Conservation (phyloP, 257 asterid species). For the Nyctanthes arbortristis region DNA sequence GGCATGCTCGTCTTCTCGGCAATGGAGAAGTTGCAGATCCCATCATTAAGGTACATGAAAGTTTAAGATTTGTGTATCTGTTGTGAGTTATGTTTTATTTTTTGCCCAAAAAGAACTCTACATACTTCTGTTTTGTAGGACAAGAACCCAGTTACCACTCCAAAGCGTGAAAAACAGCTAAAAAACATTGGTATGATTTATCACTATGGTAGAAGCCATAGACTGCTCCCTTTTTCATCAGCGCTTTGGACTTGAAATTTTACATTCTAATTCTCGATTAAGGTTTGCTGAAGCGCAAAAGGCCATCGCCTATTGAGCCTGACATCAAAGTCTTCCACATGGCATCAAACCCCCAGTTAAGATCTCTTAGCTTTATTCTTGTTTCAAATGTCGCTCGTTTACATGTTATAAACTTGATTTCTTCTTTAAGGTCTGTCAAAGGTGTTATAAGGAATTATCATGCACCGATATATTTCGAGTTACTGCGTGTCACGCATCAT, state of each 20-base stretch:
- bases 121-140: constrained; percentile 48
- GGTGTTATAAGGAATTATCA: too few species aligned
- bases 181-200: constrained; percentile 66
- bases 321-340: constrained; percentile 59
- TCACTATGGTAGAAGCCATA: constrained; percentile 11
- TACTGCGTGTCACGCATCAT: too few species aligned
- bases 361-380: constrained; percentile 42
- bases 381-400: too few species aligned
- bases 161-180: constrained; percentile 82
- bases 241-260: constrained; percentile 25
- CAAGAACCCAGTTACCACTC: constrained; percentile 49
- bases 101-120: not conserved
- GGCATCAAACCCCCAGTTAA: constrained; percentile 71
- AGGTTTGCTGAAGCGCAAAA: constrained; percentile 88
- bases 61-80: not conserved
- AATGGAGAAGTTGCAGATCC: constrained; percentile 96
- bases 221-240: constrained; percentile 14
- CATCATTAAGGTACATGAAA: constrained; percentile 65
- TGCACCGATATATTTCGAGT: too few species aligned
- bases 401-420: not conserved
- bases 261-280: constrained; percentile 31
- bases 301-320: constrained; percentile 71
- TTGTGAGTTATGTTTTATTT: constrained; percentile 8
- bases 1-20: constrained; percentile 90
- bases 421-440: not conserved